Base-by-base conservation (phyloP, 257 asterid species). In the Solanum lignicaule region DNA sequence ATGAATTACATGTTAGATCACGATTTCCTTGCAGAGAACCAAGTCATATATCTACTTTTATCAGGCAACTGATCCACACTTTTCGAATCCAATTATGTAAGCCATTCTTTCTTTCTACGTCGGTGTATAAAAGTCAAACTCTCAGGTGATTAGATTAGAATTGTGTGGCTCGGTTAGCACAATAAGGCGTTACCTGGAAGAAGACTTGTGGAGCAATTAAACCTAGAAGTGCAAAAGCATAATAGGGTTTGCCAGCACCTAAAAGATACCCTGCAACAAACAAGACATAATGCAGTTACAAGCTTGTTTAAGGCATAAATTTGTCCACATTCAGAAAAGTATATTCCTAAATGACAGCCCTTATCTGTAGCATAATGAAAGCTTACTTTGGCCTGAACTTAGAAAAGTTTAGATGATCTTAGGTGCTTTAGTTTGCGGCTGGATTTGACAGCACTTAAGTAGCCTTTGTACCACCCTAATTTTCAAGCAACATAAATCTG, bases 151-250 rank as follows among this genome's bases (percentile, higher is more conserved):
- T 76, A 7, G 62, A 76, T 76, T 76, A 2, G 76, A 73, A 23
- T 23, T 29, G 85, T 10, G 29, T 46, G 68, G 68, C 41, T 46
- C 13, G 1, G 25, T 79, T 79, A 41, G 65, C 25, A 15, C 25
- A 18, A 43, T 43, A 46, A 43, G n/a, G 85, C 5, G 6, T 92
- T 93, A 94, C 99, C 98, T 97, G 99, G 94, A 97, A 97, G 89
- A 97, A 97, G 29, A 97, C 93, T 94, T 97, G 98, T 43, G 99
- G 99, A 52, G 86, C 93, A 13, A 94, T 95, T 83, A 95, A 91
- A 86, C 98, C 99, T 7, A 94, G 86, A 52, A 97, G 98, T 41
- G 99, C 97, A 71, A 95, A 86, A 20, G 98, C 99, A 85, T 97
- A 95, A 83, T 90, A 95, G 9, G 98, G 96, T 92, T 95, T 97